phyloP scores from a whole-genome alignment of 768 basidiomycete genomes.

The Suillus spraguei region DNA sequence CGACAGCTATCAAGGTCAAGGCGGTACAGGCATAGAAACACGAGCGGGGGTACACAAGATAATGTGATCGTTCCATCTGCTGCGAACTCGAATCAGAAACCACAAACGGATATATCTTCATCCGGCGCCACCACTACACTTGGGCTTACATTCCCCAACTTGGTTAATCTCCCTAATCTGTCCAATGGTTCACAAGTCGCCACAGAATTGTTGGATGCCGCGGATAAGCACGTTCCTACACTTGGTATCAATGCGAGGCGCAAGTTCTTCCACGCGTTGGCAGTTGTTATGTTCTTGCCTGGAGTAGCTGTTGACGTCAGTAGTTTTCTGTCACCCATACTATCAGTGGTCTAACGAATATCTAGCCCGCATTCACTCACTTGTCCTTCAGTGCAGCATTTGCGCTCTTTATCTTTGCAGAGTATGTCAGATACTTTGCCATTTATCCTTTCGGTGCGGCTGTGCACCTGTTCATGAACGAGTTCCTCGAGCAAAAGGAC shows the following conservation, averaged over 20 bases:
- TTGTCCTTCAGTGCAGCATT: constrained; percentile 94
- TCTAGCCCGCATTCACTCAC: constrained; percentile 94
- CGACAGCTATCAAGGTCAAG: constrained; percentile 82
- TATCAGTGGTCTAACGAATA: constrained; percentile 15
- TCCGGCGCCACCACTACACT: constrained; percentile 26
- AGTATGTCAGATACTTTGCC: constrained; percentile 98
- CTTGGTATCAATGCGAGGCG: constrained; percentile 88
- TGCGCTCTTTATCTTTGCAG: constrained; percentile 92
- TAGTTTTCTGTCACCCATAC: constrained; percentile 22
- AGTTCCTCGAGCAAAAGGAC: constrained; percentile 95
- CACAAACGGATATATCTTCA: constrained; percentile 18
- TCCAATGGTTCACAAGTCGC: constrained; percentile 65
- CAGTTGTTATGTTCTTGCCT: constrained; percentile 95
- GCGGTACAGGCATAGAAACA: constrained; percentile 57
- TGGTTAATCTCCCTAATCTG: constrained; percentile 53
- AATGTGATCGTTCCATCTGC: constrained; percentile 33
- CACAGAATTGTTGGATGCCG: constrained; percentile 73
- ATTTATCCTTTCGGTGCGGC: constrained; percentile 94
- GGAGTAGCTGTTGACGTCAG: constrained; percentile 91
- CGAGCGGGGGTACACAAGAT: constrained; percentile 36
- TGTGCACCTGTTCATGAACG: constrained; percentile 95
- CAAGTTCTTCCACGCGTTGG: constrained; percentile 96
- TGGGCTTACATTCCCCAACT: constrained; percentile 41
- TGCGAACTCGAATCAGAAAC: constrained; percentile 27
- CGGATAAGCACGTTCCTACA: constrained; percentile 89